Base-by-base conservation (phyloP, 83 land plant genomes). In the Diphasiastrum complanatum region DNA sequence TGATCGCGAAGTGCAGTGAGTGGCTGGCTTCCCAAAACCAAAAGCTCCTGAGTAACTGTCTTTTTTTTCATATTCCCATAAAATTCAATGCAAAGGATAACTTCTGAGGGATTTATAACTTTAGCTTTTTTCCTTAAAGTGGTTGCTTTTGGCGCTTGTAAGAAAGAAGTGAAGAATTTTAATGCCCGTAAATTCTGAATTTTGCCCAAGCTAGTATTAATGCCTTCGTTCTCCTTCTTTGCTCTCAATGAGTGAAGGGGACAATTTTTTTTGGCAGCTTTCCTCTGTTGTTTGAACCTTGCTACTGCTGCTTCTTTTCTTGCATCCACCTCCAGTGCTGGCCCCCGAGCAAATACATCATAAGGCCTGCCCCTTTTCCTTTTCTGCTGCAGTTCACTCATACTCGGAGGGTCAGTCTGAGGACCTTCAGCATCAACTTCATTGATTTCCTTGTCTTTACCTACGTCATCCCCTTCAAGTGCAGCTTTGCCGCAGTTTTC, bases 1-100 rank as follows among this genome's bases (percentile, higher is more conserved):
- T 71, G 68, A 69, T 93, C 99, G 53, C 80, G 79, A 64, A 93
- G 52, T 57, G 85, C 84, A 29, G 96, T 81, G 24, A 93, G 83
- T 23, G 62, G 49, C 71, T 93, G 99, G 41, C 83, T 77, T 45
- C 96, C 96, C 20, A 89, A 65, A 26, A 89, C 89, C 41, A 89
- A 36, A 61, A 93, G 72, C 43, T 89, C 96, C 63, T 93, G 97
- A 32, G 63, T 71, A 89, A 5, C 11, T 28, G 49, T 28, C 49
- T 11, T 5, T 26, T 8, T 56, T 26, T 26, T 56, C 16, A 32
- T 56, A 5, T 20, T 11, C 10, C 20, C 10, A 5, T 3, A 41
- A 60, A 20, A 6, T 49, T 14, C 10, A 49, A 20, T 10, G 20
- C 52, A 49, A 40, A 8, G 16, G 12, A 40, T 40, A 8, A 40